phyloP scores from a whole-genome alignment of 306 rosid genomes.

The Argentina anserina region DNA sequence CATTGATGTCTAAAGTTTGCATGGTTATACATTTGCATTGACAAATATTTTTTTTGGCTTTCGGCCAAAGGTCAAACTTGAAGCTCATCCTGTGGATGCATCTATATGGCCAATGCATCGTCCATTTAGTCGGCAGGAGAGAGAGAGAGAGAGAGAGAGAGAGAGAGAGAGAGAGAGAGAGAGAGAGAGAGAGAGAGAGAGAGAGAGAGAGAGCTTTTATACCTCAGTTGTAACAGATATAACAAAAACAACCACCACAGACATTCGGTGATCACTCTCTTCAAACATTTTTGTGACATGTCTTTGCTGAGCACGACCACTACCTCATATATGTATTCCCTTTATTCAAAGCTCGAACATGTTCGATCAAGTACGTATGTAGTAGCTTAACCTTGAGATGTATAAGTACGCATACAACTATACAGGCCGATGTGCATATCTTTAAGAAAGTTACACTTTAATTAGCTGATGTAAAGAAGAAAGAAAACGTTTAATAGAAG shows the following conservation, averaged over 20 bases:
- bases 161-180: neutral
- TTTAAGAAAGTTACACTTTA: neutral
- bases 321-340: neutral
- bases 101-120: conserved; percentile 1
- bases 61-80: too few relatives aligned
- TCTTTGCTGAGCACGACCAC: neutral
- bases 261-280: neutral
- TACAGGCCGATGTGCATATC: neutral
- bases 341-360: neutral
- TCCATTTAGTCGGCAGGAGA: too few relatives aligned
- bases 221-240: neutral
- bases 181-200: neutral
- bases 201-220: neutral
- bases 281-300: neutral
- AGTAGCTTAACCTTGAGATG: neutral
- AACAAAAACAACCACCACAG: neutral
- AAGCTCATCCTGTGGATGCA: too few relatives aligned
- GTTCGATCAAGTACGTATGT: neutral
- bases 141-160: neutral
- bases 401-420: neutral
- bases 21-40: too few relatives aligned
- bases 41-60: too few relatives aligned
- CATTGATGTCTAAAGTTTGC: too few relatives aligned
- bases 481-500: too few relatives aligned
- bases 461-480: too few relatives aligned